Base-by-base conservation (phyloP, 2,329 filamentous ascomycete genomes). In the Bimuria novae-zelandiae region DNA sequence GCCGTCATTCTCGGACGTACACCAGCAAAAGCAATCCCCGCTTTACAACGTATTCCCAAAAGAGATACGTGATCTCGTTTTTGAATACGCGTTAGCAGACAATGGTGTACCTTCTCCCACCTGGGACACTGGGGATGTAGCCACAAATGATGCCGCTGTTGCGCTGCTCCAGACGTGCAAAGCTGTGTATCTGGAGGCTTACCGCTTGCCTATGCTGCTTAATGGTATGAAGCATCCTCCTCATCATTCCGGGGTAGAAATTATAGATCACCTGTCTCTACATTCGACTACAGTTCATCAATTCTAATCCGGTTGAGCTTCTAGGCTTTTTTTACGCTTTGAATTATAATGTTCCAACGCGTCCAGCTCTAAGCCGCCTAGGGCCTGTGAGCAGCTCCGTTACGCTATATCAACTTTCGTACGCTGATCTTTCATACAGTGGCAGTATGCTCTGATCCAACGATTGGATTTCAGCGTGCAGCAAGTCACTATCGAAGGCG, bases 141-240 rank as follows among this genome's bases (percentile, higher is more conserved):
- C 52, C 12, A 8, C 32, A 2, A 42, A 40, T 4, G 57, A 63
- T 23, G 51, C 54, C 1, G 57, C 61, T 6, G n/a, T 50, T 10
- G 49, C 52, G 3, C 45, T 65, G 1, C 55, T 67, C 1, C 23
- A 33, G 3, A 59, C 64, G 7, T 68, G 63, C 43, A 56, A 55
- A 11, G 61, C 59, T 4, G 43, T 65, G 0, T 67, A 66, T 35
- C 30, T 62, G 1, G 65, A 68, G 21, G 62, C 65, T 1, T 66
- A 56, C 17, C 19, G 37, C 0, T 48, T 59, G 1, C 60, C 65
- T 2, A 22, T 62, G 10, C 41, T 36, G 1, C 46, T 65, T 0
- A 65, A 65, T 49, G 46, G 46, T 49, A 49, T 4, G 36, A 12
- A 21, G 7, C 3, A 4, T 39, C 21, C 6, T 7, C 16, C 12